Base-by-base conservation (phyloP, 192 early-diverging fungal species). In the Diversispora epigaea region DNA sequence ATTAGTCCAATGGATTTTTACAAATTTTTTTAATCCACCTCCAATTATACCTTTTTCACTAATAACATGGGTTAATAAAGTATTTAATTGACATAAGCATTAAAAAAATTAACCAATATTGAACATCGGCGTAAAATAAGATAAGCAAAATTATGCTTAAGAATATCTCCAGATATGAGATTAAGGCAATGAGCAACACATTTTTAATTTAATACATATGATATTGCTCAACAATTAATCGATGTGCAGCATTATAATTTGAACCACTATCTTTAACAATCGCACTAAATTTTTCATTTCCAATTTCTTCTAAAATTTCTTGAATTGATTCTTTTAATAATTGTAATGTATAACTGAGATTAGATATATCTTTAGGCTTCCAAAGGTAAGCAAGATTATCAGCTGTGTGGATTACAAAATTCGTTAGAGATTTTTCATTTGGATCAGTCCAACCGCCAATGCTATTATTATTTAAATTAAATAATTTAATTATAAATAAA, bases 371-470 rank as follows among this genome's bases (percentile, higher is more conserved):
- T 54, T 69, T 52, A 1, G 15, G 25, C 32, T 52, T 25, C 8
- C 67, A 69, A 49, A 69, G 32, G 43, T 32, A 17, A 25, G 49
- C 49, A 5, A 32, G 19, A 6, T 25, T 22, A 69, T 52, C 32
- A 52, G 49, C 12, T 3, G 49, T 69, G 43, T 69, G 32, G 10
- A 69, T 40, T 15, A 69, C 49, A 69, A 69, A 69, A 39, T 69
- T 68, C 32, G 22, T 52, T n/a, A 54, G 40, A 22, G 25, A 68
- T 22, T 49, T 68, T 49, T 49, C 12, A 21, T 3, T 22, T 7
- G 14, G 44, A 49, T 49, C 46, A 0, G 21, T 52, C 22, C 49
- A 54, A 4, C 49, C 19, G 32, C 52, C 67, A 6, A 68, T 14
- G 17, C 10, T 49, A 52, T 52, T 9, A 19, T 64, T 64, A 64